phyloP scores from a whole-genome alignment of 768 basidiomycete genomes.

The Hydnum rufescens region DNA sequence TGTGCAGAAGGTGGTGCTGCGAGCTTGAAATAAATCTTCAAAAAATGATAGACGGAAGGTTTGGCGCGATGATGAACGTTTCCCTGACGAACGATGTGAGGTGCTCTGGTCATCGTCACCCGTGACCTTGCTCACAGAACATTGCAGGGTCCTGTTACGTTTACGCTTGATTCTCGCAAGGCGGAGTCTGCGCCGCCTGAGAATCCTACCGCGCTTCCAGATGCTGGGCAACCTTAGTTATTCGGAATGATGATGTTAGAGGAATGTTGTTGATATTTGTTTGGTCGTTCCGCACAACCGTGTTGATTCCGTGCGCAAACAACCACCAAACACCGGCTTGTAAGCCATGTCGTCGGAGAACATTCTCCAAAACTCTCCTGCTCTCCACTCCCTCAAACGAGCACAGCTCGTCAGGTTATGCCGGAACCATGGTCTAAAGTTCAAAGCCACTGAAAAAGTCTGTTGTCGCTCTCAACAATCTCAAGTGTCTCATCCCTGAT shows the following conservation, averaged over 20 bases:
- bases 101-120: not conserved
- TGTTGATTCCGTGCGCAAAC: no score
- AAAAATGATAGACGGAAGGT: conserved; percentile 50
- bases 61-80: conserved; percentile 95
- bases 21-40: not conserved
- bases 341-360: conserved; percentile 17
- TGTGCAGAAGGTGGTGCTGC: not conserved
- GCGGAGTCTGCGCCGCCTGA: conserved; percentile 6
- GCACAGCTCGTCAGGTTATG: conserved; percentile 71
- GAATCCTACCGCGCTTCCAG: no score
- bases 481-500: no score
- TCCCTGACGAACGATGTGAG: conserved; percentile 68
- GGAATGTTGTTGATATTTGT: no score
- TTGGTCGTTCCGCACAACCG: no score
- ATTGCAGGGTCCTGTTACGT: conserved; percentile 60
- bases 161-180: conserved; percentile 50
- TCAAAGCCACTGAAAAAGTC: conserved; percentile 55
- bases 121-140: not conserved
- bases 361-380: conserved; percentile 70
- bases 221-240: no score
- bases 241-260: no score
- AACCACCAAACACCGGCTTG: no score
- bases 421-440: conserved; percentile 60
- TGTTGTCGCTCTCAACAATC: not conserved
- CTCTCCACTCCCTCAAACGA: conserved; percentile 63